Percentiles rank a stretch among this genome's conserved stretches.
Conservation (phyloP, 2,329 filamentous ascomycete species). For the Fusarium mexicanum region DNA sequence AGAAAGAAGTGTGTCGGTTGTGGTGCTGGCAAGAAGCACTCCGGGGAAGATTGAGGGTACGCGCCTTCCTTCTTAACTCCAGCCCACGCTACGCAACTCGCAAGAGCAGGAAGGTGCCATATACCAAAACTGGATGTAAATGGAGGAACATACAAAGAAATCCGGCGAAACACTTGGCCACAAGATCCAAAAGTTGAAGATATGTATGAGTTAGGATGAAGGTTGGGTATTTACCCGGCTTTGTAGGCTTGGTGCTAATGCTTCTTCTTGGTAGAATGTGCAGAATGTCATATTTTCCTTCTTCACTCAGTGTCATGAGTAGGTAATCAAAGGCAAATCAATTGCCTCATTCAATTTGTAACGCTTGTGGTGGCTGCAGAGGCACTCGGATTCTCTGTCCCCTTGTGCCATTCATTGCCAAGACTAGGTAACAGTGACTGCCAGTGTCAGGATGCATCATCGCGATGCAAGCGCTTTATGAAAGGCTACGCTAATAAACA, state of each 20-base stretch:
- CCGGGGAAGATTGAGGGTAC: neutral
- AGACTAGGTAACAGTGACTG: neutral
- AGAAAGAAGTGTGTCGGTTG: neutral
- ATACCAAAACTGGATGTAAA: neutral
- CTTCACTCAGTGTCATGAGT: neutral
- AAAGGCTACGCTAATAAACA: neutral
- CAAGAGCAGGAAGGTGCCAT: neutral
- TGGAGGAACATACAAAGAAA: neutral
- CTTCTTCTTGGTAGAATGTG: neutral
- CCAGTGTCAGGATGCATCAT: neutral
- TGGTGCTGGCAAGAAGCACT: neutral
- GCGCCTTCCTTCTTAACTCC: conserved; percentile 14
- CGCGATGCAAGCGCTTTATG: neutral
- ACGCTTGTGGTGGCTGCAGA: neutral
- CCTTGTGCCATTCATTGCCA: neutral
- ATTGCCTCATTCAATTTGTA: neutral
- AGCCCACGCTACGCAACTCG: neutral
- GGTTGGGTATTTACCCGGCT: neutral
- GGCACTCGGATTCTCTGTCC: neutral
- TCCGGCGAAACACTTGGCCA: neutral
- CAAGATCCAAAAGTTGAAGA: conserved; percentile 8
- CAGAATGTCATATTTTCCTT: neutral
- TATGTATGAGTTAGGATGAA: conserved; percentile 8
- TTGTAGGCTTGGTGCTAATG: neutral
- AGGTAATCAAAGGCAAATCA: neutral